Evolutionary conservation across 495 filamentous ascomycete genomes (phyloP), one percentile per base, ranked within the genome.

Genomic region (Podospora anserina): DNA sequence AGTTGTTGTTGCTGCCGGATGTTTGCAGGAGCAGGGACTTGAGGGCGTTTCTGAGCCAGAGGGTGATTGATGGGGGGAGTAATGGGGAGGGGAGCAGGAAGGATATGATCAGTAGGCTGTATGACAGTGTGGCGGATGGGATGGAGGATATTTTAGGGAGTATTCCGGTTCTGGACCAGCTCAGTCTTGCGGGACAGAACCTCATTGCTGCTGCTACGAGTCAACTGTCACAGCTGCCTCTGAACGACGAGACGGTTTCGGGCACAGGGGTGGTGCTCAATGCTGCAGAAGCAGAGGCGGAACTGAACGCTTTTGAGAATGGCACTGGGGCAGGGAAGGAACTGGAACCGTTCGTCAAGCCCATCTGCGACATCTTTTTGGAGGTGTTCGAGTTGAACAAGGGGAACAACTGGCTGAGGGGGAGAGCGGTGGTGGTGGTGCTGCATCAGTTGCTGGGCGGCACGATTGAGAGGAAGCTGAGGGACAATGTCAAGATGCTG

Each of bases 121-220:
- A 98, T 80, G 94, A 94, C 77, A 97, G 93, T 2, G 93, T 99
- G 59, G 88, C 94, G 3, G 94, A 98, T 75, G 96, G 95, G 39
- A 97, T 98, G 93, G 96, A 99, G 79, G 95, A 99, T 71, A 93
- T 98, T 63, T 82, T 99, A 56, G 82, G 96, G 54, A 97, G 96
- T 75, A 94, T 98, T 62, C 92, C 95, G 4, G 92, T 98, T 0
- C 87, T 99, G 15, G 96, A 98, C 71, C 96, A 98, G 75, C 87
- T 99, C 7, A 96, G 93, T 15, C 84, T 94, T 3, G 92, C 95
- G 5, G 93, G 94, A 0, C 93, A 97, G 75, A 97, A 94, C 72
- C 85, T 99, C 32, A 91, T 99, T 44, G 92, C 92, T 6, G 92
- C 93, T 23, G 92, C 94, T 7, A 91, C 92, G 4, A 90, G 83